Base-by-base conservation (phyloP, 805 yeast genomes). In the Tetrapisispora taiwanensis region DNA sequence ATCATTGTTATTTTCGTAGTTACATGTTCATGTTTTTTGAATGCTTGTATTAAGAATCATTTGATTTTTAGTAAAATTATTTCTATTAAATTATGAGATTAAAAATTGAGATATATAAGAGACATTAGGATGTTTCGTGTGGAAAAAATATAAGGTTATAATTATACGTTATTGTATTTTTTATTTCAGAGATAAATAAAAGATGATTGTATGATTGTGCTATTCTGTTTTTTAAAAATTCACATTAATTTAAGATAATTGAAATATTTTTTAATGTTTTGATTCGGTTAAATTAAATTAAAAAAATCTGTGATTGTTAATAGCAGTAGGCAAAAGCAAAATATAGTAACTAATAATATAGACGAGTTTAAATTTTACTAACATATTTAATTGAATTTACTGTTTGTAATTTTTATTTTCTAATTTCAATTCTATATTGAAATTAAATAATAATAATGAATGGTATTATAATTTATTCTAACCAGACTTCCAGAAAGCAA, bases 401-500 rank as follows among this genome's bases (percentile, higher is more conserved):
- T 22, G 26, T 6, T 6, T 22, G 8, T 22, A 6, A 22, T 6
- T 22, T 5, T 8, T 22, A 8, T 22, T 22, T 22, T 22, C 8
- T 22, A 9, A 9, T 31, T 17, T 26, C 20, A n/a, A 14, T 22
- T 5, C 8, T 22, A 22, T 22, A 22, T 22, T 22, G 26, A 22
- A 22, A 22, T 22, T 5, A 22, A 28, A 28, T 28, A 28, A 12
- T 28, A 28, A 12, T 28, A 28, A 28, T 28, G 4, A 75, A 69
- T 50, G 48, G 42, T 42, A 46, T 46, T 37, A 36, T 49, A 30
- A 41, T 47, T 39, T 14, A 6, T 39, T 47, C 50, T 48, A 44
- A 56, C 51, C 69, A 81, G 94, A 81, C 88, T 70, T 84, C 77
- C 76, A 80, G 79, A 81, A 80, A 75, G 74, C 82, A 71, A 81